A percentile compares a stretch with the other conserved stretches of the same genome.
These are phyloP conservation scores for Phytophthora europaea DNA, from an alignment of 352 stramenopile genomes.

Conservation along the genomic window DNA sequence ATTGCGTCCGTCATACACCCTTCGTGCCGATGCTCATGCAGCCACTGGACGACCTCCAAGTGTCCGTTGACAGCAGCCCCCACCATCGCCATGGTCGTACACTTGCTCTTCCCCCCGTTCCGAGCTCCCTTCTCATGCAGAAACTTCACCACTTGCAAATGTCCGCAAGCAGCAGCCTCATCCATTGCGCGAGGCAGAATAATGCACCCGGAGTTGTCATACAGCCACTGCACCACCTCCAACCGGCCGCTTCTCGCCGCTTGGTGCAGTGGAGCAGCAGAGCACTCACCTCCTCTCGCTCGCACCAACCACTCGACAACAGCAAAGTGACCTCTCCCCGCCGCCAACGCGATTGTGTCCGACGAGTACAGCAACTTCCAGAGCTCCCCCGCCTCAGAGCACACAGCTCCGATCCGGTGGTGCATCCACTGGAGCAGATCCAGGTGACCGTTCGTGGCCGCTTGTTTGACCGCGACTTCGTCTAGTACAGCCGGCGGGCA, in stretches of 20 bases:
- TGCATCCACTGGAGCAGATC: slow-evolving; percentile 39
- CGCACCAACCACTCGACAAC: slow-evolving; percentile 36
- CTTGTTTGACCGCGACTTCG: slow-evolving; percentile 33
- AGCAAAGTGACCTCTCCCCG: slow-evolving; percentile 27
- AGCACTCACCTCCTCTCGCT: slow-evolving; percentile 38
- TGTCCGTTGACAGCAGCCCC: slow-evolving; percentile 32
- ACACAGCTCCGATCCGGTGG: neutral
- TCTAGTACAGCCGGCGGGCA: slow-evolving; percentile 27
- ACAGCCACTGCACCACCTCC: slow-evolving; percentile 30
- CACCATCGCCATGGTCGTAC: slow-evolving; percentile 33
- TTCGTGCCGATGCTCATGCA: slow-evolving; percentile 31
- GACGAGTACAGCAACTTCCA: slow-evolving; percentile 33
- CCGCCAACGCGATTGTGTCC: slow-evolving; percentile 21
- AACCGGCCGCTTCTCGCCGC: slow-evolving; percentile 25
- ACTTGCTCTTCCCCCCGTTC: slow-evolving; percentile 18
- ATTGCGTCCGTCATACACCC: slow-evolving; percentile 30
- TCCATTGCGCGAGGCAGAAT: slow-evolving; percentile 35
- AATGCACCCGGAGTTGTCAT: slow-evolving; percentile 28
- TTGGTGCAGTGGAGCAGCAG: slow-evolving; percentile 33
- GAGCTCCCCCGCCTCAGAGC: neutral
- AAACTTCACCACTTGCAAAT: slow-evolving; percentile 35
- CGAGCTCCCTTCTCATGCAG: slow-evolving; percentile 26
- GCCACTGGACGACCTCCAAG: slow-evolving; percentile 34
- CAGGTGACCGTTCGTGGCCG: slow-evolving; percentile 36
- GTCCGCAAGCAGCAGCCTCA: slow-evolving; percentile 33